A percentile compares a stretch with the other conserved stretches of the same genome.
These are phyloP conservation scores for Mychonastes homosphaera DNA, from an alignment of 139 green algal genomes.

Conservation along the genomic window DNA sequence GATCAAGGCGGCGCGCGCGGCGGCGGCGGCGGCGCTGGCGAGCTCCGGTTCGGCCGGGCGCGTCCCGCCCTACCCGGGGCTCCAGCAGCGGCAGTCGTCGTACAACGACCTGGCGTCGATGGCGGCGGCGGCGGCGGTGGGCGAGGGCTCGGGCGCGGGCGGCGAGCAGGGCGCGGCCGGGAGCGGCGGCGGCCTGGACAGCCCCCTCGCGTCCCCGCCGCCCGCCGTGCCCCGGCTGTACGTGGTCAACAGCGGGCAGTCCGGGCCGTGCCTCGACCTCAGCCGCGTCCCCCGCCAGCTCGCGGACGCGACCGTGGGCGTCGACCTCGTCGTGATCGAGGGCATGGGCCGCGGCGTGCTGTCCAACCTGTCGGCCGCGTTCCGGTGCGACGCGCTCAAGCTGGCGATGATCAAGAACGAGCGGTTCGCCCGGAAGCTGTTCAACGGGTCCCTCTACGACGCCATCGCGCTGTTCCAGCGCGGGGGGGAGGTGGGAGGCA, in stretches of 20 bases:
- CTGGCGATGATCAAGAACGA: conserved; percentile 97
- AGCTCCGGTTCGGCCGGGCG: neutral
- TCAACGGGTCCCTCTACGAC: conserved; percentile 80
- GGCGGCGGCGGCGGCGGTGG: neutral
- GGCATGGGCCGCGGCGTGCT: conserved; percentile 90
- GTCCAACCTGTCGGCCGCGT: conserved; percentile 61
- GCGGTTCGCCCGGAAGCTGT: conserved; percentile 70
- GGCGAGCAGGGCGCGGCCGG: conserved; percentile 2
- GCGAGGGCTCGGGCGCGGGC: conserved; percentile 11
- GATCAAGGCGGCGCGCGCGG: conserved; percentile 42
- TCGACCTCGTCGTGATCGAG: conserved; percentile 92
- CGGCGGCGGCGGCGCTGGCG: conserved; percentile 14
- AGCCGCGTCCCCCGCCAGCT: conserved; percentile 56
- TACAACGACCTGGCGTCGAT: conserved; percentile 18
- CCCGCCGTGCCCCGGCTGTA: conserved; percentile 47
- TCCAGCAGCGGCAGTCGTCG: conserved; percentile 22
- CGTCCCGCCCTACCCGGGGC: conserved; percentile 36
- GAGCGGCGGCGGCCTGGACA: conserved; percentile 17
- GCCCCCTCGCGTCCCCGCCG: conserved; percentile 26
- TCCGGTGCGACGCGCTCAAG: conserved; percentile 85
- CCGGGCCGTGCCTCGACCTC: conserved; percentile 91
- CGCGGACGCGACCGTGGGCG: conserved; percentile 56
- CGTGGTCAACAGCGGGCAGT: conserved; percentile 71
- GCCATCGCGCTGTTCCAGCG: conserved; percentile 69
- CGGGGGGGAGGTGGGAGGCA: neutral